Base-by-base conservation (phyloP, 495 filamentous ascomycete species). In the Ascobolus immersus region DNA sequence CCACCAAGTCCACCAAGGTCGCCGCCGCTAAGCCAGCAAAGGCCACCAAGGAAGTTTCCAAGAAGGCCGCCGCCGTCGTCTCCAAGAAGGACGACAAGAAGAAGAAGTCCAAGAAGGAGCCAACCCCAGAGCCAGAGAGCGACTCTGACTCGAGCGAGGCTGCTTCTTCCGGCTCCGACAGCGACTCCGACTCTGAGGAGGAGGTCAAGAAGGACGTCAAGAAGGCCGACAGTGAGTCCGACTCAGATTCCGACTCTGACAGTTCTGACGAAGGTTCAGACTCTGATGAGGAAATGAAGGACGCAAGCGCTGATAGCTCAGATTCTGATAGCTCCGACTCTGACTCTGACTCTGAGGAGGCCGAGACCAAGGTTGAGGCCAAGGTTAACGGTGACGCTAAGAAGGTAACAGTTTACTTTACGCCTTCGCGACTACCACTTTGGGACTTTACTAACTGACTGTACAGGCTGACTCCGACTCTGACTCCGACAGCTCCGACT, bases 21-120 rank as follows among this genome's bases (percentile, higher is more conserved):
- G 55, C 56, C 44, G 42, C 44, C 36, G 33, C 42, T 32, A 55
- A 50, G 39, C 27, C 50, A 32, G 50, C 54, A 34, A 41, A 50
- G 41, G 39, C 40, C 43, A 30, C 35, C 26, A 33, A 28, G 15
- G 33, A 12, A 10, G 33, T 24, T 4, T 11, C 56, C 46, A 42
- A 53, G 52, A 47, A 64, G 57, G 36, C 57, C 43, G 26, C 57
- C 39, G 58, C 70, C 42, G 58, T 58, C 34, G 55, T 49, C 26
- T 68, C 49, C 33, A 58, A 63, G 54, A 44, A 56, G 39, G 39
- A 52, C 24, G 57, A 55, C 25, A 63, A 65, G 55, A 50, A 57
- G 29, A 49, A 57, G 25, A 44, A 52, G 33, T 22, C 42, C 21
- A 57, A 42, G 32, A 46, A 45, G 13, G 53, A 55, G 32, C 52